A percentile compares a stretch with the other conserved stretches of the same genome.
These are phyloP conservation scores for Schizosaccharomyces osmophilus DNA, from an alignment of 805 yeast genomes.

Conservation along the genomic window DNA sequence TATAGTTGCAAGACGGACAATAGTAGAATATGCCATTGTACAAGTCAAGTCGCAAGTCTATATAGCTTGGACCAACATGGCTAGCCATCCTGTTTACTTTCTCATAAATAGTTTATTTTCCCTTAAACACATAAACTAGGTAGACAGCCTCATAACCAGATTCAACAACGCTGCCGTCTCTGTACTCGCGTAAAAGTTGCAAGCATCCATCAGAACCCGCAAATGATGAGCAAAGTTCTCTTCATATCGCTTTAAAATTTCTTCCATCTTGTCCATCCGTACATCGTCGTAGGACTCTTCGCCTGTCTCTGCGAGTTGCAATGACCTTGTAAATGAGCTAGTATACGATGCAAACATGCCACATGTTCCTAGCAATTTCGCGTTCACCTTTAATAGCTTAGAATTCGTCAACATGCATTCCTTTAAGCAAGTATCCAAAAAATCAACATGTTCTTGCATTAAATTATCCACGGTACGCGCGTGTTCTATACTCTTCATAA, in stretches of 20 bases:
- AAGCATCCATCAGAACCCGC: slow-evolving; percentile 19
- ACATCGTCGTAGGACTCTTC: slow-evolving; percentile 5
- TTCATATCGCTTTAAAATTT: slow-evolving; percentile 13
- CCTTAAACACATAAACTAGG: not conserved
- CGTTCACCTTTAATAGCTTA: slow-evolving; percentile 20
- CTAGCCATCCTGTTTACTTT: too few relatives aligned
- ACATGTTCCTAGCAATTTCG: slow-evolving; percentile 13
- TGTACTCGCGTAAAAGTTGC: slow-evolving; percentile 20
- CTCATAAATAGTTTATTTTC: not conserved
- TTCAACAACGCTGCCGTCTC: slow-evolving; percentile 21
- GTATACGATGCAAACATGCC: slow-evolving; percentile 23
- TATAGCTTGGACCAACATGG: too few relatives aligned
- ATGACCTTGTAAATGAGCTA: slow-evolving; percentile 17
- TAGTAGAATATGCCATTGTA: too few relatives aligned
- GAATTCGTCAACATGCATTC: slow-evolving; percentile 44
- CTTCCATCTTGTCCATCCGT: slow-evolving; percentile 11
- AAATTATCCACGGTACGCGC: slow-evolving; percentile 21
- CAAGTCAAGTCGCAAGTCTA: too few relatives aligned
- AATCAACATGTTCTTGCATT: slow-evolving; percentile 25
- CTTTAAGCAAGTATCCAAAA: slow-evolving; percentile 36
- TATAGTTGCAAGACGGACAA: too few relatives aligned
- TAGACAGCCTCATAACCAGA: slow-evolving; percentile 18
- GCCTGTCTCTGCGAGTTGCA: slow-evolving; percentile 5
- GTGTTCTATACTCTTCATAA: slow-evolving; percentile 14
- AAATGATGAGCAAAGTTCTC: slow-evolving; percentile 19